These are phyloP conservation scores for Sporothrix pallida DNA, from an alignment of 2,329 filamentous ascomycete species.

Conservation along the genomic window DNA sequence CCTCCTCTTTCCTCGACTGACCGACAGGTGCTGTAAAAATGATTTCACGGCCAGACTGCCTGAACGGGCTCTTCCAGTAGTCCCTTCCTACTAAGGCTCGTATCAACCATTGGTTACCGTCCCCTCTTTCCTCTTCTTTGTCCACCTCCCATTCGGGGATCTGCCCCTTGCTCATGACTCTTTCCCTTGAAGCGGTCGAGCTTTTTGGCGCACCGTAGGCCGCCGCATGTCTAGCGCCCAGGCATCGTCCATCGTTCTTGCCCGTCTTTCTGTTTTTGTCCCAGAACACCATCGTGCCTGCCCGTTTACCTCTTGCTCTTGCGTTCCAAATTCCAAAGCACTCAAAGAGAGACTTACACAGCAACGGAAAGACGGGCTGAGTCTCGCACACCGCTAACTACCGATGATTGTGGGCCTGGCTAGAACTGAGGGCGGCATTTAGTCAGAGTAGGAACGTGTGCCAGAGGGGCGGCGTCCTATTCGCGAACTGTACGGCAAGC, in stretches of 20 bases:
- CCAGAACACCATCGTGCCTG: not conserved
- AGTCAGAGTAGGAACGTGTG: slow-evolving; percentile 25
- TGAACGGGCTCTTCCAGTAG: not conserved
- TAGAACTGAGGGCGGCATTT: slow-evolving; percentile 24
- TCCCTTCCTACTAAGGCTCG: not conserved
- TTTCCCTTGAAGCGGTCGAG: slow-evolving; percentile 11
- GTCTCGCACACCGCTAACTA: slow-evolving; percentile 24
- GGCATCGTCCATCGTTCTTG: not conserved
- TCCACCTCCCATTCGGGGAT: not conserved
- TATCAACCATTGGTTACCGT: not conserved
- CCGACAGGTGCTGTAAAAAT: not conserved
- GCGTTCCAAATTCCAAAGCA: not conserved
- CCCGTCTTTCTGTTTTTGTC: not conserved
- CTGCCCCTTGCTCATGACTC: slow-evolving; percentile 1
- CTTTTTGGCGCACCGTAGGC: not conserved
- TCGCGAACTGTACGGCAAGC: slow-evolving; percentile 21
- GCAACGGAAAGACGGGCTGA: slow-evolving; percentile 5
- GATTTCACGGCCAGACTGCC: not conserved
- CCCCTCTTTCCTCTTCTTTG: not conserved
- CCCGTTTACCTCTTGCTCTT: not conserved
- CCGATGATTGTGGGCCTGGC: slow-evolving; percentile 15
- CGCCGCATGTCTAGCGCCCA: not conserved
- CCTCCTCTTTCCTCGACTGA: not conserved
- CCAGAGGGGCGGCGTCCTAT: slow-evolving; percentile 26
- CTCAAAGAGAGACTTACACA: slow-evolving; percentile 1